These are phyloP conservation scores for Oldenlandia corymbosa DNA, from an alignment of 257 asterid species.

Conservation along the genomic window DNA sequence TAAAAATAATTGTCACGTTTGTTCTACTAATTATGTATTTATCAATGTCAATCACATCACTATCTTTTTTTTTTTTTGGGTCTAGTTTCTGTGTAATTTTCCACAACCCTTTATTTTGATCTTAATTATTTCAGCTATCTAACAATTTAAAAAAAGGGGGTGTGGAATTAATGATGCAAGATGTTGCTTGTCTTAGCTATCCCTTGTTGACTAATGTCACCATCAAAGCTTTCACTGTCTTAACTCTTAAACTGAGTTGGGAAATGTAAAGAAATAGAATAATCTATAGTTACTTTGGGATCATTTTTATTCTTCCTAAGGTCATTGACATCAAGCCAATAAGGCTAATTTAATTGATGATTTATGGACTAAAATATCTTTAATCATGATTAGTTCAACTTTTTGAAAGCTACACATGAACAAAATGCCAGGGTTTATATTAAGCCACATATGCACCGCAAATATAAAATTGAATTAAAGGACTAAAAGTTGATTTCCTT, in stretches of 20 bases:
- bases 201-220: constrained; percentile 13
- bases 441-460: no score
- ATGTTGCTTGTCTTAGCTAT: constrained; percentile 2
- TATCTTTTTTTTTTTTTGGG: not conserved
- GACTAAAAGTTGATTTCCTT: no score
- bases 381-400: no score
- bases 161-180: constrained; percentile 3
- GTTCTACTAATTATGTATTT: not conserved
- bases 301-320: not conserved
- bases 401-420: no score
- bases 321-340: not conserved
- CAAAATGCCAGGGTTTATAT: no score
- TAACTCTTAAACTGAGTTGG: constrained; percentile 2
- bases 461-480: no score
- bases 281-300: not conserved
- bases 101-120: not conserved
- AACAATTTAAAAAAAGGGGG: not conserved
- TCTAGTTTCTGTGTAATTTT: not conserved
- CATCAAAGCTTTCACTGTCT: constrained; percentile 10
- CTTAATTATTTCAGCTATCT: not conserved
- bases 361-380: no score
- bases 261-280: constrained; percentile 7
- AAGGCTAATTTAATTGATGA: not conserved
- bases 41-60: not conserved
- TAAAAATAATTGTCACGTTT: no score